Conservation (phyloP, 208 protist species). For the Strigomonas oncopelti region DNA sequence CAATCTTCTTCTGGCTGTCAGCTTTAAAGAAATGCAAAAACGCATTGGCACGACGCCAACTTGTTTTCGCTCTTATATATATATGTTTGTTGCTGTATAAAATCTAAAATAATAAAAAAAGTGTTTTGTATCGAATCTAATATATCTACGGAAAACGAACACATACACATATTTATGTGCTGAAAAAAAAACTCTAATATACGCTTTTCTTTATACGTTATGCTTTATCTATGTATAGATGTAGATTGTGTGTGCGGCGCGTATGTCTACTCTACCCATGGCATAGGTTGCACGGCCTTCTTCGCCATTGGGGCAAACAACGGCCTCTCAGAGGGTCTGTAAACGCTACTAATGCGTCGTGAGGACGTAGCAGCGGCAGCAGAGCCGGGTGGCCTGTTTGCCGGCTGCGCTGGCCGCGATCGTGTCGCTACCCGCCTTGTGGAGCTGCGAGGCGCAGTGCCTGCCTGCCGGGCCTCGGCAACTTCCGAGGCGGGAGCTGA, state of each 20-base stretch:
- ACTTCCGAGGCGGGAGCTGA: background rate
- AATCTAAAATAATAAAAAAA: no score
- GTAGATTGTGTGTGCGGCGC: no score
- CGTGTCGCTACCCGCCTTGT: no score
- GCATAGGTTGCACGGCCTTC: conserved; percentile 1
- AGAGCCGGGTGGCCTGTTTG: background rate
- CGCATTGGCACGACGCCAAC: no score
- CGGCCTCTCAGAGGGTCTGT: background rate
- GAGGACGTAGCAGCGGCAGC: no score
- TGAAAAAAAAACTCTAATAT: background rate
- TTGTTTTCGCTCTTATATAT: no score
- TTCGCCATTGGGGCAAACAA: background rate
- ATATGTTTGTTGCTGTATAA: background rate
- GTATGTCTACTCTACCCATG: conserved; percentile 7
- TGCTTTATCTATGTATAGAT: background rate
- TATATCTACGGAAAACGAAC: background rate
- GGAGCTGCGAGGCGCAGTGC: background rate
- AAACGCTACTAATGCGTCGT: background rate
- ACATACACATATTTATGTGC: background rate
- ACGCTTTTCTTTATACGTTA: no score
- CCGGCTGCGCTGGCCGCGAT: background rate
- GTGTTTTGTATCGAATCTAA: no score
- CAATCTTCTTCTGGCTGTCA: no score
- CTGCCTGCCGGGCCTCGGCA: background rate
- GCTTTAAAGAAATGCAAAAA: no score